These are phyloP conservation scores for Fusarium albosuccineum DNA, from an alignment of 2,329 filamentous ascomycete species.

Conservation along the genomic window DNA sequence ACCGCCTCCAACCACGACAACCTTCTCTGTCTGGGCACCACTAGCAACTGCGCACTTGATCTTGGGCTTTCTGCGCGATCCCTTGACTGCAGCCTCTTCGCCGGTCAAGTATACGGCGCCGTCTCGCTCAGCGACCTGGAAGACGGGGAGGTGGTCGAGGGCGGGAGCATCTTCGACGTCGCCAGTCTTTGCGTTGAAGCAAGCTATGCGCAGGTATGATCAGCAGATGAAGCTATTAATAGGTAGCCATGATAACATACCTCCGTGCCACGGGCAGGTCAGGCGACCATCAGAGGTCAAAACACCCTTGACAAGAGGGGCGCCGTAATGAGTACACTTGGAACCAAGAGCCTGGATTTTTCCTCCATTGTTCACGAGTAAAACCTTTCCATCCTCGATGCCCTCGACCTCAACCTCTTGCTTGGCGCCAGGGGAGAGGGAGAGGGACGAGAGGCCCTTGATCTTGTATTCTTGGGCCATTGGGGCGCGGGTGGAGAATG, in stretches of 20 bases:
- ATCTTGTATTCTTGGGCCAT: slow-evolving; percentile 76
- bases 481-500: slow-evolving; percentile 48
- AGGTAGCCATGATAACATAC: slow-evolving; percentile 61
- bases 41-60: slow-evolving; percentile 74
- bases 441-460: slow-evolving; percentile 80
- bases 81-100: slow-evolving; percentile 82
- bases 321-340: slow-evolving; percentile 93
- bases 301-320: slow-evolving; percentile 88
- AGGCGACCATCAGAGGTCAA: slow-evolving; percentile 84
- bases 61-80: slow-evolving; percentile 78
- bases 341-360: slow-evolving; percentile 83
- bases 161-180: slow-evolving; percentile 97
- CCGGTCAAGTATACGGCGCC: slow-evolving; percentile 87
- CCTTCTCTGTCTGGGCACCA: slow-evolving; percentile 67
- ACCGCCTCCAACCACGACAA: slow-evolving; percentile 91
- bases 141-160: slow-evolving; percentile 85
- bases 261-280: slow-evolving; percentile 97
- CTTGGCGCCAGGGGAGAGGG: slow-evolving; percentile 85
- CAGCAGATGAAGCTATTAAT: not conserved
- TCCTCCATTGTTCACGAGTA: slow-evolving; percentile 83
- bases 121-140: slow-evolving; percentile 83
- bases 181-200: slow-evolving; percentile 89
- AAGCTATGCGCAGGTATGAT: slow-evolving; percentile 68
- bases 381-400: slow-evolving; percentile 85
- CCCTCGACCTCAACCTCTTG: slow-evolving; percentile 92